A percentile compares a stretch with the other conserved stretches of the same genome.
Evolutionary conservation across 2,329 filamentous ascomycete species (phyloP).

Genomic region (Stagonosporopsis rhizophila): DNA sequence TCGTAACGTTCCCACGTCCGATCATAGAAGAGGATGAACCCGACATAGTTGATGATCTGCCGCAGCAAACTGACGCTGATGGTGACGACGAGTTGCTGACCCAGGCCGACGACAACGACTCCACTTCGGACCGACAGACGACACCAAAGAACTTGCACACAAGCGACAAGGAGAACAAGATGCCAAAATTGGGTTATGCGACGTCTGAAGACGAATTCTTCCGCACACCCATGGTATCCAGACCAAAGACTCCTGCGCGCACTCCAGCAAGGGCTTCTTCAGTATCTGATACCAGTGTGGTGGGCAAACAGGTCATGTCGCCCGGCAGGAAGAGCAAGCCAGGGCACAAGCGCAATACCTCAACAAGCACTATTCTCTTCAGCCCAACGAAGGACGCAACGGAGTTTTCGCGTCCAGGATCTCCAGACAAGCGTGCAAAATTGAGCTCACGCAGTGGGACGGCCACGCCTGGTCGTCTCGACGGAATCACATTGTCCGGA

Average conservation of each 20-base stretch:
- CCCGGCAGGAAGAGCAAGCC: constrained; percentile 38
- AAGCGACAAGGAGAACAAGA: constrained; percentile 38
- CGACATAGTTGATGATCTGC: constrained; percentile 51
- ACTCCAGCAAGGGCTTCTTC: constrained; percentile 33
- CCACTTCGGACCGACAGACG: constrained; percentile 36
- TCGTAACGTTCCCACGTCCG: constrained; percentile 41
- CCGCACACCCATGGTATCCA: constrained; percentile 51
- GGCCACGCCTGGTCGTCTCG: constrained; percentile 42
- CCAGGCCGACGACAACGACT: constrained; percentile 64
- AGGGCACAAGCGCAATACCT: constrained; percentile 76
- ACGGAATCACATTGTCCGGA: constrained; percentile 31
- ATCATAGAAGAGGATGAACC: constrained; percentile 57
- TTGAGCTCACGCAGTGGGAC: constrained; percentile 42
- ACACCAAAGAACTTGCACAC: constrained; percentile 25
- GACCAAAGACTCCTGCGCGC: constrained; percentile 35
- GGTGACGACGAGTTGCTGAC: constrained; percentile 90
- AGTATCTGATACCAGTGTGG: constrained; percentile 40
- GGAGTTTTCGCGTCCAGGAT: constrained; percentile 43
- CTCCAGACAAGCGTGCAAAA: constrained; percentile 40
- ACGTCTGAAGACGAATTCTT: constrained; percentile 53
- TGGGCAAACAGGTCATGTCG: constrained; percentile 44
- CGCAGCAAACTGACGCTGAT: constrained; percentile 78
- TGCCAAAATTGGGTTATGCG: constrained; percentile 35
- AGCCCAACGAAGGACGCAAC: constrained; percentile 64
- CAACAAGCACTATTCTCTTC: constrained; percentile 84